Conservation (phyloP, 2,329 filamentous ascomycete genomes). For the Penicillium sp. region DNA sequence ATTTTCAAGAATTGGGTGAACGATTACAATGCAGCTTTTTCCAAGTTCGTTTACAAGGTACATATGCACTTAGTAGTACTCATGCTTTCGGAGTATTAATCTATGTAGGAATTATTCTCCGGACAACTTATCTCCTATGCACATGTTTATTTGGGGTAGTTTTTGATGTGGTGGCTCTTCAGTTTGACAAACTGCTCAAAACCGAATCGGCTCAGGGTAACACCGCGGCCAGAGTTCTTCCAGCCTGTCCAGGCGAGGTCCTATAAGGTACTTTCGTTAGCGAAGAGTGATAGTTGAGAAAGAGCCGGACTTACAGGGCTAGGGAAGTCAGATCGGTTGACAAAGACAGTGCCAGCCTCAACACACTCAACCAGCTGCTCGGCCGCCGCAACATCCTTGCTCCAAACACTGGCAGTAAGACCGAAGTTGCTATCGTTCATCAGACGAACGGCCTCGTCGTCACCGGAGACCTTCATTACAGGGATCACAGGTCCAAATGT, state of each 20-base stretch:
- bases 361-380: slow-evolving; percentile 69
- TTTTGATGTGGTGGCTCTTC: slow-evolving; percentile 91
- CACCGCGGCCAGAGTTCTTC: slow-evolving; percentile 92
- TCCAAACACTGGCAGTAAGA: slow-evolving; percentile 94
- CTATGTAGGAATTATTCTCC: neutral
- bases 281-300: neutral
- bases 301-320: slow-evolving; percentile 61
- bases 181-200: slow-evolving; percentile 94
- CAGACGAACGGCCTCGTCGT: slow-evolving; percentile 68
- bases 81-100: neutral
- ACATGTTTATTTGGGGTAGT: slow-evolving; percentile 50
- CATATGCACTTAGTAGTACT: neutral
- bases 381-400: slow-evolving; percentile 68
- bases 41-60: neutral
- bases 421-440: slow-evolving; percentile 97
- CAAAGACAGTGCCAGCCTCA: slow-evolving; percentile 90
- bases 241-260: slow-evolving; percentile 94
- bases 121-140: neutral
- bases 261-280: slow-evolving; percentile 37
- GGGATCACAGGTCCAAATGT: slow-evolving; percentile 91
- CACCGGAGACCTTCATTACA: slow-evolving; percentile 72
- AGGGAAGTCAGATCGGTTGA: slow-evolving; percentile 88
- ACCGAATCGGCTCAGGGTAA: slow-evolving; percentile 78
- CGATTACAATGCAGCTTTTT: too few species aligned
- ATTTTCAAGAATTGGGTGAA: neutral